phyloP scores from a whole-genome alignment of 169 alveolate genomes.

The Plasmodium malariae region DNA sequence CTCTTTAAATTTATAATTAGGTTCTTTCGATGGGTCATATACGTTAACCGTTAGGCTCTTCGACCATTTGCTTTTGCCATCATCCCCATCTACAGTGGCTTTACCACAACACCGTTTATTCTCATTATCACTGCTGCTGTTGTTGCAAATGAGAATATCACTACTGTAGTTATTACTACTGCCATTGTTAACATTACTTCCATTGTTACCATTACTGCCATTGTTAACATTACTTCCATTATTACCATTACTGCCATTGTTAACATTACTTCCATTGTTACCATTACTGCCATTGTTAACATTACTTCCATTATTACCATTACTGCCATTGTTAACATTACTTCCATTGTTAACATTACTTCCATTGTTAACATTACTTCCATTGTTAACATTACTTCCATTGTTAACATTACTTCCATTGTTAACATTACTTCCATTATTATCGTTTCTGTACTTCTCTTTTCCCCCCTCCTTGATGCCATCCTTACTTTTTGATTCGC shows the following conservation, averaged over 20 bases:
- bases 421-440: no score
- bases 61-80: not conserved
- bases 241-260: not conserved
- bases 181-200: not conserved
- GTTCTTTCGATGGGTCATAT: slow-evolving; percentile 34
- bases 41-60: not conserved
- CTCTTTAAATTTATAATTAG: slow-evolving; percentile 36
- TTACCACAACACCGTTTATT: not conserved
- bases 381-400: no score
- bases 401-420: no score
- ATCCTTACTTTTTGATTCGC: no score
- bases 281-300: no score
- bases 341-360: no score
- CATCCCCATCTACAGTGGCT: not conserved
- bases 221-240: not conserved
- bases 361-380: no score
- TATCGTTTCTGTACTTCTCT: not conserved
- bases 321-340: no score
- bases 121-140: not conserved
- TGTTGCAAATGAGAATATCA: no score
- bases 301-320: no score
- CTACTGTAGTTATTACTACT: no score
- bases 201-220: not conserved
- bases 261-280: not conserved
- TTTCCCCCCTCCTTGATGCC: not conserved